Evolutionary conservation across 345 rosid species (phyloP).

Genomic region (Linum tenue): DNA sequence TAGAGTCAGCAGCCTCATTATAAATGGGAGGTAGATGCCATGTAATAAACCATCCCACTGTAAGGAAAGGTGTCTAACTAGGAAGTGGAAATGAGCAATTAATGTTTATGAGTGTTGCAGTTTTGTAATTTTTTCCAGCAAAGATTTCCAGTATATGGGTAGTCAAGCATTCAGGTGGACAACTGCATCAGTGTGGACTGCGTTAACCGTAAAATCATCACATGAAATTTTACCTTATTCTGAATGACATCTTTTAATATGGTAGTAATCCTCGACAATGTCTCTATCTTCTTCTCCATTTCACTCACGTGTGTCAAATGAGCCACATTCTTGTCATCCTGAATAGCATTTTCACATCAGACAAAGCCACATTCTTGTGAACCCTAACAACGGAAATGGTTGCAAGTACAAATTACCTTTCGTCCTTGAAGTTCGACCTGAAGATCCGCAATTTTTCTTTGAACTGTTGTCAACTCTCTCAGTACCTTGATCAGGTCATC

Average conservation of each 20-base stretch:
- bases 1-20: not conserved
- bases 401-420: slow-evolving; percentile 43
- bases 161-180: not conserved
- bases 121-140: not conserved
- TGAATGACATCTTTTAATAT: slow-evolving; percentile 92
- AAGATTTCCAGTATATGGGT: not conserved
- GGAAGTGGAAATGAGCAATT: not conserved
- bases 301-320: slow-evolving; percentile 93
- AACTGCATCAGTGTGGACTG: no score
- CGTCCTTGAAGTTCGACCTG: slow-evolving; percentile 98
- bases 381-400: not conserved
- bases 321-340: slow-evolving; percentile 96
- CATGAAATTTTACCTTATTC: slow-evolving; percentile 60
- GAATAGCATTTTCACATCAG: not conserved
- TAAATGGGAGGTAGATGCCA: not conserved
- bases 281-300: slow-evolving; percentile 91
- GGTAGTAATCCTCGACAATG: slow-evolving; percentile 76
- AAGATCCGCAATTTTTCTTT: slow-evolving; percentile 84
- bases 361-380: not conserved
- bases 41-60: not conserved
- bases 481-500: slow-evolving; percentile 75
- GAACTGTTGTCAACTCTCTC: slow-evolving; percentile 75
- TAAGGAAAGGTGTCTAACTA: not conserved
- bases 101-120: not conserved
- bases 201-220: not conserved